Percentiles rank a stretch among this genome's conserved stretches.
These are phyloP conservation scores for Tuber brumale DNA, from an alignment of 495 filamentous ascomycete genomes.

Conservation along the genomic window DNA sequence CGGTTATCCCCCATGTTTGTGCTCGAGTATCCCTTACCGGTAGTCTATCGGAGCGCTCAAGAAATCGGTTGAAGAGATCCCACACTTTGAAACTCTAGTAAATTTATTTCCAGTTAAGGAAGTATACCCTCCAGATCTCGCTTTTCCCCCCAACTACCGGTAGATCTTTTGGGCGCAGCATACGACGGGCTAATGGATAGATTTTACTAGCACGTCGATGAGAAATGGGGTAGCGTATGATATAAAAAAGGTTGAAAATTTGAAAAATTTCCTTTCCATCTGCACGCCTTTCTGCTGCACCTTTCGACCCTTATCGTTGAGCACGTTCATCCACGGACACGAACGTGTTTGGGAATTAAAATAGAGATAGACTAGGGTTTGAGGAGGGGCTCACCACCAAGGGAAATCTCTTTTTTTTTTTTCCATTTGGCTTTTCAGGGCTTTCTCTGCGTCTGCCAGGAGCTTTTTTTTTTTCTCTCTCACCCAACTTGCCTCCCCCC, in stretches of 20 bases:
- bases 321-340: background rate
- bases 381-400: background rate
- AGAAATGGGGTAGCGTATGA: background rate
- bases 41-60: too few species aligned
- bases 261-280: background rate
- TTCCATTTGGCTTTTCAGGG: background rate
- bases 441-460: background rate
- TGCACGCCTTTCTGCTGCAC: background rate
- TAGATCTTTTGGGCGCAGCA: background rate
- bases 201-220: background rate
- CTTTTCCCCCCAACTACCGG: too few species aligned
- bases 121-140: background rate
- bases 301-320: background rate
- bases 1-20: background rate
- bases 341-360: slow-evolving; percentile 1
- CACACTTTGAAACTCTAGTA: too few species aligned
- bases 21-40: background rate
- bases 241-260: background rate
- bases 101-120: background rate
- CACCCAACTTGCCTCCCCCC: background rate
- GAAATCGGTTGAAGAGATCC: background rate
- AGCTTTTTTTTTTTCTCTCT: background rate
- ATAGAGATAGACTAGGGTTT: background rate
- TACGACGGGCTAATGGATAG: background rate
- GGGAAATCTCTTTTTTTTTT: background rate